phyloP scores from a whole-genome alignment of 192 early-diverging fungal genomes.

The Mortierella antarctica region DNA sequence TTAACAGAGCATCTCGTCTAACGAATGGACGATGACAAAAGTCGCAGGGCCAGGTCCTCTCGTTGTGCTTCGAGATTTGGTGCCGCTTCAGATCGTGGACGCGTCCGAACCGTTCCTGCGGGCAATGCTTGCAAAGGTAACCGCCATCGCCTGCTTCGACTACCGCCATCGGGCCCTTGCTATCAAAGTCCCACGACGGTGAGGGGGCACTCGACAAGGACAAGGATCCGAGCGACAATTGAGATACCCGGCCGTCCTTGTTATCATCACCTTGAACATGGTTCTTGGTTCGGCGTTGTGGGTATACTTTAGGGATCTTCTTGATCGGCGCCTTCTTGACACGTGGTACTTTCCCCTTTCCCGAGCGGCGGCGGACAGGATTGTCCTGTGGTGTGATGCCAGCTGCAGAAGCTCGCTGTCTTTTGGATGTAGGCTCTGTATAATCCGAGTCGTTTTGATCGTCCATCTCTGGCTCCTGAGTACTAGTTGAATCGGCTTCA shows the following conservation, averaged over 20 bases:
- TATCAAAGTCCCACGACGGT: background rate
- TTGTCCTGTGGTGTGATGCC: too few relatives aligned
- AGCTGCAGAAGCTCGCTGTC: background rate
- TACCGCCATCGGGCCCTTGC: background rate
- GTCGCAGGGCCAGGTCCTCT: conserved; percentile 29
- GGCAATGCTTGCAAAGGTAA: conserved; percentile 15
- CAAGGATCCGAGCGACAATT: too few relatives aligned
- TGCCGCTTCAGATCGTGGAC: conserved; percentile 32
- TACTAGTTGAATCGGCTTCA: background rate
- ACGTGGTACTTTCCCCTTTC: conserved; percentile 16
- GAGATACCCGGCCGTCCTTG: too few relatives aligned
- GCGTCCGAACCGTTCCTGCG: conserved; percentile 20
- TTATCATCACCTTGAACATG: too few relatives aligned
- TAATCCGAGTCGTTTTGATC: background rate
- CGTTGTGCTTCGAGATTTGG: conserved; percentile 34
- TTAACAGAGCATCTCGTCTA: conserved; percentile 17
- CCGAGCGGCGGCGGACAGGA: too few relatives aligned
- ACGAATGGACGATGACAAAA: conserved; percentile 34
- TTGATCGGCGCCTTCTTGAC: conserved; percentile 7
- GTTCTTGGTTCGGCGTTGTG: conserved; percentile 11
- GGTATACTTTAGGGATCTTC: conserved; percentile 35
- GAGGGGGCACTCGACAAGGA: too few relatives aligned
- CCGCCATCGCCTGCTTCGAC: conserved; percentile 5
- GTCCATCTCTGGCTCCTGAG: background rate
- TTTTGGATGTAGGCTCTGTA: background rate